These are phyloP conservation scores for Aspergillus tanneri DNA, from an alignment of 2,329 filamentous ascomycete species.

Conservation along the genomic window DNA sequence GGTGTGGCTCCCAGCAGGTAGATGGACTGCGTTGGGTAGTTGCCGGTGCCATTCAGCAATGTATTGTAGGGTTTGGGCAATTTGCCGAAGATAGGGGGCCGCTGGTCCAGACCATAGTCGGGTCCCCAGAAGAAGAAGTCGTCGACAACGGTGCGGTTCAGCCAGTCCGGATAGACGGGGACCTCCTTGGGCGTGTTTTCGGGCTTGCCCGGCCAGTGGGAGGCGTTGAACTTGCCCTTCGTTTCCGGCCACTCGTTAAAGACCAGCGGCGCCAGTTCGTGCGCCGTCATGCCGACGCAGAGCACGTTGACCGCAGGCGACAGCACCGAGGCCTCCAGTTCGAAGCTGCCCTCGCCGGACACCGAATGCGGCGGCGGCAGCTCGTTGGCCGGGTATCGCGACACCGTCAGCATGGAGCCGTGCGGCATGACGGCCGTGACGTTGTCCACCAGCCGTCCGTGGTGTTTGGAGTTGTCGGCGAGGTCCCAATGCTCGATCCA, in stretches of 20 bases:
- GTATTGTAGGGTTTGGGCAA: conserved; percentile 66
- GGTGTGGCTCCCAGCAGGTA: conserved; percentile 63
- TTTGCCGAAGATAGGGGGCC: conserved; percentile 56
- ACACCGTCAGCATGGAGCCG: conserved; percentile 64
- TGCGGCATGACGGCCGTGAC: conserved; percentile 77
- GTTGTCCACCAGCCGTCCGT: conserved; percentile 67
- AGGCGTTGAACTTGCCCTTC: conserved; percentile 27
- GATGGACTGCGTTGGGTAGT: conserved; percentile 53
- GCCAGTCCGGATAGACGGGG: conserved; percentile 42
- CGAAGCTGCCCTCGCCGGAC: conserved; percentile 67
- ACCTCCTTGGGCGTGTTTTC: conserved; percentile 34
- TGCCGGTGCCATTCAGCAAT: conserved; percentile 55
- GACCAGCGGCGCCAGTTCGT: conserved; percentile 64
- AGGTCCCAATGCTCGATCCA: conserved; percentile 67
- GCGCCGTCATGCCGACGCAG: conserved; percentile 63
- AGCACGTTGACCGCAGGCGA: conserved; percentile 71
- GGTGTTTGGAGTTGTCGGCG: conserved; percentile 48
- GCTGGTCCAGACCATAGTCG: conserved; percentile 49
- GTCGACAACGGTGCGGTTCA: conserved; percentile 63
- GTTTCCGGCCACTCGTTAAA: conserved; percentile 60
- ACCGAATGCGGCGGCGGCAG: conserved; percentile 69
- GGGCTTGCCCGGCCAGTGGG: conserved; percentile 29
- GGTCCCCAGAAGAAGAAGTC: conserved; percentile 68
- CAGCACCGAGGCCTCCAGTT: conserved; percentile 65
- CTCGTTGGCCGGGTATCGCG: conserved; percentile 58